These are phyloP conservation scores for Podaxis sp. DNA, from an alignment of 768 basidiomycete species.

Conservation along the genomic window DNA sequence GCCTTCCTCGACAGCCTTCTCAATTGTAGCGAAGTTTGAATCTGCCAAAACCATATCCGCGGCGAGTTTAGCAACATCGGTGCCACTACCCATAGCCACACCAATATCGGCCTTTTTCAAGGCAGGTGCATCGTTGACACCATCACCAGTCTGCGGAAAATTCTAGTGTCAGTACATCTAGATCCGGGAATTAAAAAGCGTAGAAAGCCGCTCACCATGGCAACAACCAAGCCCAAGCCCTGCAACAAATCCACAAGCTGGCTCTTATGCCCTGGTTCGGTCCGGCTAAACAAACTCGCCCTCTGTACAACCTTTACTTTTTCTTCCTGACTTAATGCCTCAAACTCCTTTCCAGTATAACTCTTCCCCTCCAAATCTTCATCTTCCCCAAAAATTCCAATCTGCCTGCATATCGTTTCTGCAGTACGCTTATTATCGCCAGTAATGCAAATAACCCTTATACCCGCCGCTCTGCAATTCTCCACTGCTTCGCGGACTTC, in stretches of 20 bases:
- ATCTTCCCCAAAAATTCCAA: conserved; percentile 85
- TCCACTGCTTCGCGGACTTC: conserved; percentile 87
- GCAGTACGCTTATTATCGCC: conserved; percentile 98
- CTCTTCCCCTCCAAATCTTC: conserved; percentile 95
- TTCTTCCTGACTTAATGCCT: conserved; percentile 75
- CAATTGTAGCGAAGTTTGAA: conserved; percentile 97
- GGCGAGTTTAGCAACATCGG: conserved; percentile 96
- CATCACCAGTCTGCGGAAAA: conserved; percentile 78
- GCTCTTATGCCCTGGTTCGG: conserved; percentile 93
- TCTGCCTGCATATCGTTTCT: conserved; percentile 94
- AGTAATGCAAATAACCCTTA: conserved; percentile 95
- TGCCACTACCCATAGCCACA: conserved; percentile 98
- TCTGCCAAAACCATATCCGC: conserved; percentile 98
- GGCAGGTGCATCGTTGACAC: conserved; percentile 97
- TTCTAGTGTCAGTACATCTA: not conserved
- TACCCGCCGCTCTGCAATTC: conserved; percentile 90
- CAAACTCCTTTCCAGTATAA: conserved; percentile 92
- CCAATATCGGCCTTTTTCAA: conserved; percentile 97
- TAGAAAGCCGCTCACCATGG: conserved; percentile 63
- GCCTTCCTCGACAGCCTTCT: conserved; percentile 95
- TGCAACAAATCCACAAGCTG: conserved; percentile 94
- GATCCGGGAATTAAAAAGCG: not conserved
- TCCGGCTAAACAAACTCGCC: conserved; percentile 89
- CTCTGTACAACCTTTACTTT: conserved; percentile 85
- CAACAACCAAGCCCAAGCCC: conserved; percentile 88